phyloP scores from a whole-genome alignment of 2,329 filamentous ascomycete species.

The Zasmidium citrigriseum region DNA sequence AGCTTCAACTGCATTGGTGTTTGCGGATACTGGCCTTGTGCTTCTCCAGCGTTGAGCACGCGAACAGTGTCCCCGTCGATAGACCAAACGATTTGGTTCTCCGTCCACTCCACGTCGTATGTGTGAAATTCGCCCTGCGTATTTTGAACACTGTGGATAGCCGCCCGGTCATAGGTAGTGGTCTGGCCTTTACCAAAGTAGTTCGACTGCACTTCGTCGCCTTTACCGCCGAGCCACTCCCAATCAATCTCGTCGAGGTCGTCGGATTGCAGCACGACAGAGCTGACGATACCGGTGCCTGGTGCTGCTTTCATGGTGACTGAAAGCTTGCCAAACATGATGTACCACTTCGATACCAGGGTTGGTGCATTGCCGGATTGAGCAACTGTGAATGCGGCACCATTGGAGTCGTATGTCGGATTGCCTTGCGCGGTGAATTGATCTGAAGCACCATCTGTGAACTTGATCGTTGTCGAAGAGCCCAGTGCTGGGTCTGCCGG shows the following conservation, averaged over 20 bases:
- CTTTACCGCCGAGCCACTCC: conserved; percentile 86
- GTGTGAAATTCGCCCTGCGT: conserved; percentile 79
- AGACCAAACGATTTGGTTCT: conserved; percentile 80
- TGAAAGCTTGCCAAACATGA: conserved; percentile 96
- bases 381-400: conserved; percentile 77
- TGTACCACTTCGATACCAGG: conserved; percentile 89
- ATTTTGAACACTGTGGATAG: conserved; percentile 67
- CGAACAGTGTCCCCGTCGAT: conserved; percentile 78
- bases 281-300: conserved; percentile 89
- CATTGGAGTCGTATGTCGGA: conserved; percentile 73
- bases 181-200: conserved; percentile 95
- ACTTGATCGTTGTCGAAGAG: conserved; percentile 80
- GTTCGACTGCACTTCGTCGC: conserved; percentile 84
- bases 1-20: conserved; percentile 94
- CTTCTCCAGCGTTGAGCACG: conserved; percentile 68
- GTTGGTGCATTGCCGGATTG: conserved; percentile 81
- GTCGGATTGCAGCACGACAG: conserved; percentile 87
- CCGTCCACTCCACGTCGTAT: conserved; percentile 91
- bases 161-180: conserved; percentile 81
- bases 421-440: conserved; percentile 72
- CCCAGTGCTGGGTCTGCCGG: conserved; percentile 78
- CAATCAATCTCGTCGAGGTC: conserved; percentile 94
- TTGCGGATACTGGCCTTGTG: conserved; percentile 83
- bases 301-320: conserved; percentile 82
- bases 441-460: conserved; percentile 73